Evolutionary conservation across 1,284 basidiomycete species (phyloP), one percentile per base, ranked within the genome.

Genomic region (Sanguinoderma infundibulare): DNA sequence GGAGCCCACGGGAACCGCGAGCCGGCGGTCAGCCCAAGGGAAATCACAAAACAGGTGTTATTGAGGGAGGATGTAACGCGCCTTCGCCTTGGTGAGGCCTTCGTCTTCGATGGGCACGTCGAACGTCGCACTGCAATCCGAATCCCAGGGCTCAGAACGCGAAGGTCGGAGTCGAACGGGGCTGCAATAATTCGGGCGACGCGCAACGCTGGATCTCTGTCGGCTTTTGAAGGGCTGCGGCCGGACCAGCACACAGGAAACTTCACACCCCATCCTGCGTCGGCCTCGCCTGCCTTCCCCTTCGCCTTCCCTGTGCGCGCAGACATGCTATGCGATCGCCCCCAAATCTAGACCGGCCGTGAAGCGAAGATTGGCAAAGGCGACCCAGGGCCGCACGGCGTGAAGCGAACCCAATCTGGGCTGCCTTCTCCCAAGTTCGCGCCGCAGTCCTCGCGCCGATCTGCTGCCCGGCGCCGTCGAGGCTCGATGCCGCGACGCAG

Each of bases 221-320:
- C 46, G 26, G 46, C 35, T 15, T 49, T 32, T 14, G 28, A 49
- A 49, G n/a, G 24, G 30, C 30, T 22, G 39, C 51, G 24, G 36
- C 26, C 50, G 60, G 57, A 47, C 65, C 65, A 56, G 38, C 39
- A 44, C 61, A 52, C 40, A 61, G 65, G 65, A 58, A 64, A 61
- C 65, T 66, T 66, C 65, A 55, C 65, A 60, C 65, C 64, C 55
- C 57, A 57, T 53, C 54, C 50, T 50, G n/a, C 53, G 53, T 46
- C 53, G 24, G 42, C 35, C 44, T 52, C 28, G 52, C 51, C 55
- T 14, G 28, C 22, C 40, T 57, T 54, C 55, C 50, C 34, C 55
- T 57, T 54, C 55, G 44, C 34, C 55, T 64, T 64, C 62, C 62
- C 54, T 55, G 65, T 28, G 58, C 57, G 35, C 39, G 50, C 56